Percentiles rank a stretch among this genome's conserved stretches.
Conservation (phyloP, 164 flowering plant species). For the Liquidambar formosana region DNA sequence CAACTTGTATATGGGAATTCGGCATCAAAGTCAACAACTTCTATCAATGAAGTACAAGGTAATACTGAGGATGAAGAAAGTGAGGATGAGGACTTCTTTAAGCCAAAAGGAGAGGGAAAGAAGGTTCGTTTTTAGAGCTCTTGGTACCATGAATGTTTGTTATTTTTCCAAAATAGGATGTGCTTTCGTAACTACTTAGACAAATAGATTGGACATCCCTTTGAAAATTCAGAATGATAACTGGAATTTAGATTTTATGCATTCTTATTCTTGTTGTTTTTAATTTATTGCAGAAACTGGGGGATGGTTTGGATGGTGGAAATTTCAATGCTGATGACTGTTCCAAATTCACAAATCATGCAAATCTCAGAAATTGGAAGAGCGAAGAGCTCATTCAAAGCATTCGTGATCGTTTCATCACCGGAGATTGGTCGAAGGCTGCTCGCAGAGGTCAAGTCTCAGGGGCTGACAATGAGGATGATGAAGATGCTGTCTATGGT, state of each 20-base stretch:
- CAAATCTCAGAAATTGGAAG: constrained; percentile 55
- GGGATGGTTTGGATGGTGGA: constrained; percentile 39
- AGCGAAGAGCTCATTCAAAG: constrained; percentile 48
- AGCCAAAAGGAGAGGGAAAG: constrained; percentile 67
- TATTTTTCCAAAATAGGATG: neutral
- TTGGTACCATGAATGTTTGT: neutral
- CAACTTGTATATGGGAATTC: constrained; percentile 84
- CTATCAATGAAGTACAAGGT: constrained; percentile 29
- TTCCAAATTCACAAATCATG: constrained; percentile 50
- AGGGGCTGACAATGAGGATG: constrained; percentile 33
- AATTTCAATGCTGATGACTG: constrained; percentile 60
- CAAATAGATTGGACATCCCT: neutral
- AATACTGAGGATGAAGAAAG: constrained; percentile 59
- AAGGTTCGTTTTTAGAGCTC: constrained; percentile 47
- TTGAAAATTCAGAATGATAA: neutral
- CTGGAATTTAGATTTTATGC: neutral
- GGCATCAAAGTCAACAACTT: constrained; percentile 22
- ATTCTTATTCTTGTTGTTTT: neutral
- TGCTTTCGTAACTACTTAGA: neutral
- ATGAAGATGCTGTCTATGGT: constrained; percentile 60
- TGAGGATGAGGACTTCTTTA: constrained; percentile 79
- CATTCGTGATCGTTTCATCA: constrained; percentile 86
- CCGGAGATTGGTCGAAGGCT: constrained; percentile 88
- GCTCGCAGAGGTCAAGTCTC: constrained; percentile 53
- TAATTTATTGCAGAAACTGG: constrained; percentile 41